A percentile compares a stretch with the other conserved stretches of the same genome.
Evolutionary conservation across 768 basidiomycete genomes (phyloP).

Genomic region (Suillus subluteus): DNA sequence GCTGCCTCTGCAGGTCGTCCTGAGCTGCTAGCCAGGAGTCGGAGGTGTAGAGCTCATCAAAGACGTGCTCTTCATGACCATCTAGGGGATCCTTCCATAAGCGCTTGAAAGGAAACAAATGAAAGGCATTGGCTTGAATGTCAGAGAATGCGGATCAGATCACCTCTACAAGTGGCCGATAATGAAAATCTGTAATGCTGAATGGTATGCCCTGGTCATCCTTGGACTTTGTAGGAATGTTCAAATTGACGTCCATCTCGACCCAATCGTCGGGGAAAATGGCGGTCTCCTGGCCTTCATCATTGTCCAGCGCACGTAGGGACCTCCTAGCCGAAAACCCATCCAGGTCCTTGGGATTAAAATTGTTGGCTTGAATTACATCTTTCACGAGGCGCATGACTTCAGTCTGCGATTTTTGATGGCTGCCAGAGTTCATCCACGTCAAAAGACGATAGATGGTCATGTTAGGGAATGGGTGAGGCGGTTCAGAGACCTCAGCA

Average conservation of each 20-base stretch:
- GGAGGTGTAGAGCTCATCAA: slow-evolving; percentile 25
- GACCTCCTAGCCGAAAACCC: not conserved
- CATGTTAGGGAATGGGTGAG: too few species aligned
- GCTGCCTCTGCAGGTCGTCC: slow-evolving; percentile 20
- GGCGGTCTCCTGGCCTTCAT: not conserved
- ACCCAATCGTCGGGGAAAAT: slow-evolving; percentile 2
- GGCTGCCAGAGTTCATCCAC: too few species aligned
- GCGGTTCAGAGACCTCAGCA: not conserved
- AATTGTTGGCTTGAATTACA: slow-evolving; percentile 14
- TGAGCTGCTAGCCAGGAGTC: slow-evolving; percentile 21
- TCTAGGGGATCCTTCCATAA: slow-evolving; percentile 13
- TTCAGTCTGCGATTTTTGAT: slow-evolving; percentile 9
- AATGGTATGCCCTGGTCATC: slow-evolving; percentile 4
- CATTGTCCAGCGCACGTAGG: not conserved
- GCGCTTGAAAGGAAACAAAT: slow-evolving; percentile 28
- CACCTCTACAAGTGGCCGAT: slow-evolving; percentile 18
- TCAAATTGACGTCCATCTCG: slow-evolving; percentile 13
- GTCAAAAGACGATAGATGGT: too few species aligned
- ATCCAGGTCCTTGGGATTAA: slow-evolving; percentile 8
- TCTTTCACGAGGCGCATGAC: slow-evolving; percentile 9
- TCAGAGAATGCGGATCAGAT: slow-evolving; percentile 17
- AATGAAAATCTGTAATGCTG: slow-evolving; percentile 17
- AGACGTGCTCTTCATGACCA: slow-evolving; percentile 13
- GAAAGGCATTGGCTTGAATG: slow-evolving; percentile 14
- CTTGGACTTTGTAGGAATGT: not conserved